Percentiles rank a stretch among this genome's conserved stretches.
These are phyloP conservation scores for Castanea crenata DNA, from an alignment of 306 rosid genomes.

Conservation along the genomic window DNA sequence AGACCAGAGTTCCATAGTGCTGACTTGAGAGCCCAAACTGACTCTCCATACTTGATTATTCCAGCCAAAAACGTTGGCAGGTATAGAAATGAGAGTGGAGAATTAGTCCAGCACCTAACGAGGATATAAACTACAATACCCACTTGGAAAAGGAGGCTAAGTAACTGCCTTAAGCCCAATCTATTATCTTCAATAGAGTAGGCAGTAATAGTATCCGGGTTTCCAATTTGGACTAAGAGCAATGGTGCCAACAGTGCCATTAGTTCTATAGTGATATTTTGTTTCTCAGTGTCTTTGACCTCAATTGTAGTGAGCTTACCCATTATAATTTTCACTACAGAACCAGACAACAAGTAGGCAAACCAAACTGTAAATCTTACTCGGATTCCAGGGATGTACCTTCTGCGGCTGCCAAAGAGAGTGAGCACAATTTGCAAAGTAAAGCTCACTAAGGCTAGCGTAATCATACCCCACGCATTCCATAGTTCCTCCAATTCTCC, in stretches of 20 bases:
- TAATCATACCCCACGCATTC: slow-evolving; percentile 55
- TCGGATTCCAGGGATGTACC: slow-evolving; percentile 45
- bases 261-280: slow-evolving; percentile 38
- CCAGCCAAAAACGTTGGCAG: slow-evolving; percentile 54
- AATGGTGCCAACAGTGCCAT: slow-evolving; percentile 60
- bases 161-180: slow-evolving; percentile 54
- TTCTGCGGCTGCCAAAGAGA: slow-evolving; percentile 55
- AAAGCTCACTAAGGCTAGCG: slow-evolving; percentile 48
- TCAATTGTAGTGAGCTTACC: slow-evolving; percentile 63
- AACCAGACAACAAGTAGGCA: slow-evolving; percentile 47
- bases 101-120: slow-evolving; percentile 55
- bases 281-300: slow-evolving; percentile 27
- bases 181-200: slow-evolving; percentile 64
- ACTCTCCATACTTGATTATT: slow-evolving; percentile 61
- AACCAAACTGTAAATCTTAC: slow-evolving; percentile 56
- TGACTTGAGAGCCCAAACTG: slow-evolving; percentile 61
- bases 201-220: slow-evolving; percentile 65
- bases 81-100: slow-evolving; percentile 51
- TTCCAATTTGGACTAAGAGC: slow-evolving; percentile 63
- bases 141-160: slow-evolving; percentile 50
- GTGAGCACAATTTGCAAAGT: slow-evolving; percentile 48
- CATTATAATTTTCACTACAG: slow-evolving; percentile 44
- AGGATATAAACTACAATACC: slow-evolving; percentile 48
- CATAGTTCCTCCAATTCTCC: slow-evolving; percentile 35
- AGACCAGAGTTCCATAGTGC: slow-evolving; percentile 43